Percentiles rank a stretch among this genome's conserved stretches.
Evolutionary conservation across 2,329 filamentous ascomycete species (phyloP).

Genomic region (Chaetomium globosum): DNA sequence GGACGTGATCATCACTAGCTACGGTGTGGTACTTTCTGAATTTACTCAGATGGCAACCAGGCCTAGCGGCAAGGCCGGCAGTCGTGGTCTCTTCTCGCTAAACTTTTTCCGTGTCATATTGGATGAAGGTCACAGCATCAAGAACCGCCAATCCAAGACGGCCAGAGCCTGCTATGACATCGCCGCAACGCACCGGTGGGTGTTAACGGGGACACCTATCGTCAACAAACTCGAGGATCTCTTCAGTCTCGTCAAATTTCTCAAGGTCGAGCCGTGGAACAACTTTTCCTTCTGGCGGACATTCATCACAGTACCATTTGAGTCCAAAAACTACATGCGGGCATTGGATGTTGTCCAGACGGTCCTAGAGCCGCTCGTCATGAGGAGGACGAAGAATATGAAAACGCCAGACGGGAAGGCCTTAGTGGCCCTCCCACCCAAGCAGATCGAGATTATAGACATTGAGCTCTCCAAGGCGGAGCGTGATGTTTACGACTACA

Average conservation of each 20-base stretch:
- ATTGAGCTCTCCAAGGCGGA: slow-evolving; percentile 84
- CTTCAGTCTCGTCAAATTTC: slow-evolving; percentile 88
- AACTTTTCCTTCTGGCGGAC: slow-evolving; percentile 99
- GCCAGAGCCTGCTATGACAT: slow-evolving; percentile 94
- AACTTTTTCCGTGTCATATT: slow-evolving; percentile 95
- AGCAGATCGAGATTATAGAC: slow-evolving; percentile 80
- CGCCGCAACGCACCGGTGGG: slow-evolving; percentile 84
- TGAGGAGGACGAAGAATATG: slow-evolving; percentile 97
- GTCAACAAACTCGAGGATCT: slow-evolving; percentile 94
- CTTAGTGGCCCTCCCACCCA: slow-evolving; percentile 79
- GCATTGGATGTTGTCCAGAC: slow-evolving; percentile 97
- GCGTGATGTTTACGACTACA: slow-evolving; percentile 88
- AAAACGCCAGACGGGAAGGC: slow-evolving; percentile 79
- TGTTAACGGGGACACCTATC: slow-evolving; percentile 91
- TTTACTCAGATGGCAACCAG: slow-evolving; percentile 73
- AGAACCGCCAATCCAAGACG: slow-evolving; percentile 86
- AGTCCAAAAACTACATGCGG: slow-evolving; percentile 90
- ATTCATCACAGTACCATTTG: slow-evolving; percentile 96
- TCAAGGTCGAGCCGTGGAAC: slow-evolving; percentile 95
- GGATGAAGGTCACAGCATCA: slow-evolving; percentile 94
- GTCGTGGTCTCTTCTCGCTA: slow-evolving; percentile 81
- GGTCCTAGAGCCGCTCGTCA: slow-evolving; percentile 90
- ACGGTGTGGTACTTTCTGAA: slow-evolving; percentile 88
- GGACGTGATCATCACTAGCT: slow-evolving; percentile 91
- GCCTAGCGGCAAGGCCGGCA: slow-evolving; percentile 65